phyloP scores from a whole-genome alignment of 495 filamentous ascomycete genomes.

The Penicillium longicatenatum region DNA sequence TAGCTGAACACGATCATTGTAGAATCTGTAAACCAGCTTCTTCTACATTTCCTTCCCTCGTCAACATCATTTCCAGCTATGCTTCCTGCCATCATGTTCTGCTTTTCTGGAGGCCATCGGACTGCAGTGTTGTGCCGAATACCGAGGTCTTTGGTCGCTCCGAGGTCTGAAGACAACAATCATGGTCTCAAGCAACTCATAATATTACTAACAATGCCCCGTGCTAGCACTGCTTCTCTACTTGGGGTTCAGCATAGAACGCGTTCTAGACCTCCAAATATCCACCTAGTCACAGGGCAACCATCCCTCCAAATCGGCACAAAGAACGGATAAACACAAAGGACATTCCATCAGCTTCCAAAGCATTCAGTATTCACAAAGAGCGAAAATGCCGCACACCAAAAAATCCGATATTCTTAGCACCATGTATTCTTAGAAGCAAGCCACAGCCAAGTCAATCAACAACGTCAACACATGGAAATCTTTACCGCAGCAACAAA shows the following conservation, averaged over 20 bases:
- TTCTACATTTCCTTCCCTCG: too few species aligned
- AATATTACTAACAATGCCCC: neutral
- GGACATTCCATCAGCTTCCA: too few species aligned
- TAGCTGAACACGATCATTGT: too few species aligned
- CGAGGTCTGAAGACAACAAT: neutral
- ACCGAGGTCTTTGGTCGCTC: neutral
- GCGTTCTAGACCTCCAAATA: neutral
- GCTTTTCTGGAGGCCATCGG: too few species aligned
- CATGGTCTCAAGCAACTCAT: neutral
- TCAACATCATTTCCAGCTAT: too few species aligned
- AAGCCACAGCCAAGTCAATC: neutral
- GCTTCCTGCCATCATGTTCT: too few species aligned
- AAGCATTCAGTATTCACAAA: too few species aligned
- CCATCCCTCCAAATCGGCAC: neutral
- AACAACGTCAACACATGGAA: neutral
- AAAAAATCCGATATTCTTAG: neutral
- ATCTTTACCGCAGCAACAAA: slow-evolving; percentile 7
- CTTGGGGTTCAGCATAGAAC: too few species aligned
- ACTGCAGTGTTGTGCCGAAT: too few species aligned
- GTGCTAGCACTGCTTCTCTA: too few species aligned
- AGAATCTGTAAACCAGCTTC: too few species aligned
- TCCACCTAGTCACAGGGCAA: neutral
- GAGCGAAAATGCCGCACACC: too few species aligned
- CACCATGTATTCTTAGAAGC: slow-evolving; percentile 4
- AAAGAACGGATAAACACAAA: neutral